These are phyloP conservation scores for Ophiostoma ulmi DNA, from an alignment of 2,329 filamentous ascomycete genomes.

Conservation along the genomic window DNA sequence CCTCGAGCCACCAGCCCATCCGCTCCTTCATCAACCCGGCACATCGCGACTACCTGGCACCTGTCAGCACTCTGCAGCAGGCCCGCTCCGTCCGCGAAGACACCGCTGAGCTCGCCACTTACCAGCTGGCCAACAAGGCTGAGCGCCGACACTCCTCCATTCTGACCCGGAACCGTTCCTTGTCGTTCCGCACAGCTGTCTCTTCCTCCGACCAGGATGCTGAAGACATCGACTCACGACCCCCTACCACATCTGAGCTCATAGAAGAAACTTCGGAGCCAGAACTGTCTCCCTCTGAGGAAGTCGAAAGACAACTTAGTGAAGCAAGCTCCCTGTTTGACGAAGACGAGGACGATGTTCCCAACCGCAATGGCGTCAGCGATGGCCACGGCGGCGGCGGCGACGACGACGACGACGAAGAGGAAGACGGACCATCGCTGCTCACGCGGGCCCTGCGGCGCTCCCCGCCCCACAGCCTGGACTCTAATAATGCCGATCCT, in stretches of 20 bases:
- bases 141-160: slow-evolving; percentile 43
- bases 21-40: slow-evolving; percentile 67
- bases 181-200: slow-evolving; percentile 32
- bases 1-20: slow-evolving; percentile 54
- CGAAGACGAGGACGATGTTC: background rate
- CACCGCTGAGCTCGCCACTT: slow-evolving; percentile 79
- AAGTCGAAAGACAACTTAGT: background rate
- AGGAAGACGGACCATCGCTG: slow-evolving; percentile 23
- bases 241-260: slow-evolving; percentile 39
- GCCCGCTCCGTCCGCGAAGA: slow-evolving; percentile 77
- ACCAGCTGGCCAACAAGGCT: slow-evolving; percentile 64
- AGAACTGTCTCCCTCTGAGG: slow-evolving; percentile 12
- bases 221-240: slow-evolving; percentile 23
- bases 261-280: slow-evolving; percentile 50
- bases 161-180: slow-evolving; percentile 39
- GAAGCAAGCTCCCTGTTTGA: background rate
- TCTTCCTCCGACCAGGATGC: slow-evolving; percentile 32
- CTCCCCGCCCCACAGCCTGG: slow-evolving; percentile 33
- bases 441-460: slow-evolving; percentile 24
- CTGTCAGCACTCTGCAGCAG: slow-evolving; percentile 65
- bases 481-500: slow-evolving; percentile 47
- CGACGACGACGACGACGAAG: slow-evolving; percentile 11
- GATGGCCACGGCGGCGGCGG: background rate
- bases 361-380: background rate
- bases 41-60: slow-evolving; percentile 50